Evolutionary conservation across 2,329 filamentous ascomycete species (phyloP), one percentile per base, ranked within the genome.

Genomic region (Colletotrichum sojae): DNA sequence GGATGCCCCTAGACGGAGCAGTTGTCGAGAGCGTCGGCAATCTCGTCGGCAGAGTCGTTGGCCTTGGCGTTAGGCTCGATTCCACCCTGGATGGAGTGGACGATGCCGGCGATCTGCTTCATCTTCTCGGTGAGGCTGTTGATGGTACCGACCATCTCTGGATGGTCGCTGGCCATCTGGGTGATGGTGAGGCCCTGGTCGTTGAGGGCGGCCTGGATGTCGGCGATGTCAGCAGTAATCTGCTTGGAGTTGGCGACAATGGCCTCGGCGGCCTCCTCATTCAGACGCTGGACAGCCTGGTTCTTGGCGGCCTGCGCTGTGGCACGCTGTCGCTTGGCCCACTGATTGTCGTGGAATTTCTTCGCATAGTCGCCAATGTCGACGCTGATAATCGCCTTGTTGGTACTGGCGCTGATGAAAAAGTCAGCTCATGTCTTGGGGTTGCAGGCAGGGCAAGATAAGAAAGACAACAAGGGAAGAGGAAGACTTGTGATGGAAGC

Each of bases 321-420:
- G 5, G 31, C 31, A 2, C 31, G 31, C 31, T 36, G 48, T n/a
- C 46, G 27, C 36, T 60, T 60, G 10, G 16, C 22, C 58, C 58
- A 62, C 8, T 49, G 58, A 16, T 20, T n/a, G 53, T 67, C 64
- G 18, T 67, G 64, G 52, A 67, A 67, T 16, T 52, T 59, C 27
- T n/a, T 54, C 4, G 46, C 25, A 13, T 25, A 52, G 3, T 16
- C 22, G 5, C 63, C 59, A 5, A 57, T n/a, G 1, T 63, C 22
- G n/a, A 36, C 36, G 36, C 45, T 52, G 36, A 40, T 13, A 5
- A 51, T 52, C 0, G 36, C 15, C 2, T 25, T 55, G 3, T 46
- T 45, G 20, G n/a, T 13, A 18, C 58, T 67, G 18, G 46, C 22
- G 4, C 22, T 22, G 18, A n/a, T 22, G 9, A 49, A 49, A 9